A percentile compares a stretch with the other conserved stretches of the same genome.
phyloP scores from a whole-genome alignment of 2,329 filamentous ascomycete species.

The Colletotrichum sp. region DNA sequence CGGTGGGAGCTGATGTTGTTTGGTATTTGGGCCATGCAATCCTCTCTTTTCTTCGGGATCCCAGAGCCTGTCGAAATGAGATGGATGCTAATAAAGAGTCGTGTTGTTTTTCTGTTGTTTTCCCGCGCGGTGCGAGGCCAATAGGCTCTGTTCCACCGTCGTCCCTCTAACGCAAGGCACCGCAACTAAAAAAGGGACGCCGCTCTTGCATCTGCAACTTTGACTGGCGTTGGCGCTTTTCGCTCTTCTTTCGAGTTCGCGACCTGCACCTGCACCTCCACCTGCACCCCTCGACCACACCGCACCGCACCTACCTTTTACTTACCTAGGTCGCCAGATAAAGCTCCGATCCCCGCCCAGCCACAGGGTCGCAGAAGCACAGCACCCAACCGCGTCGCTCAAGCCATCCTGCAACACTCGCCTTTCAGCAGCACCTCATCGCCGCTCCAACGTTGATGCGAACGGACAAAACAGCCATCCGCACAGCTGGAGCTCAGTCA shows the following conservation, averaged over 20 bases:
- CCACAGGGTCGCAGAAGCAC: conserved; percentile 3
- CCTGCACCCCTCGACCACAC: background rate
- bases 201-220: background rate
- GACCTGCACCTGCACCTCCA: background rate
- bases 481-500: background rate
- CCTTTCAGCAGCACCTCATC: background rate
- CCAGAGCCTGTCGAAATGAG: background rate
- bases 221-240: background rate
- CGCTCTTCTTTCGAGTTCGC: background rate
- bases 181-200: background rate
- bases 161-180: background rate
- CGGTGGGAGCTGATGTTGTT: background rate
- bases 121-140: background rate
- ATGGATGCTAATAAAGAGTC: background rate
- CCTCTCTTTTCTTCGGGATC: background rate
- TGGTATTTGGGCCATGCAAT: background rate
- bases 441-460: background rate
- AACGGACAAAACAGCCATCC: background rate
- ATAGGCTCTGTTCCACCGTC: background rate
- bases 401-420: background rate
- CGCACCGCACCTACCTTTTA: background rate
- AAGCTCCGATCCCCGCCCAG: background rate
- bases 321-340: background rate
- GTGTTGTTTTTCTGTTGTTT: background rate
- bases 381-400: background rate